phyloP scores from a whole-genome alignment of 1,139 yeast species.

The Saccharomycopsis hybrid region DNA sequence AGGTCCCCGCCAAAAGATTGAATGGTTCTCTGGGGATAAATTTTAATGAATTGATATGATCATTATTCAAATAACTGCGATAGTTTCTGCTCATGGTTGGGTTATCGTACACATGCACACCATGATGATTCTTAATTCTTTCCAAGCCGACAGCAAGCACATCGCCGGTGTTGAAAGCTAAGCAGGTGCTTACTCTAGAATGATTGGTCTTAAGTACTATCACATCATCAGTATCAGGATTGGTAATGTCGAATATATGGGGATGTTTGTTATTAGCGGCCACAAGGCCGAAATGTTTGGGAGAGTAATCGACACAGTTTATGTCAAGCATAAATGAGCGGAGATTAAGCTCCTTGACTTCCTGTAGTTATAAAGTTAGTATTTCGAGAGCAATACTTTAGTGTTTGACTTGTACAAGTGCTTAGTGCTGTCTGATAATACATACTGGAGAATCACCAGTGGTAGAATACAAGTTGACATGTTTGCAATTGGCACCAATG shows the following conservation, averaged over 20 bases:
- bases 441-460: background rate
- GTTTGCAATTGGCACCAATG: conserved; percentile 15
- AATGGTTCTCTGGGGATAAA: conserved; percentile 3
- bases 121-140: conserved; percentile 13
- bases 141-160: conserved; percentile 17
- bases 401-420: no score
- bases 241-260: conserved; percentile 9
- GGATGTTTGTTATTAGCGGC: conserved; percentile 14
- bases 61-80: conserved; percentile 11
- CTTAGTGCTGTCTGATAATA: no score
- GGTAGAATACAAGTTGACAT: conserved; percentile 7
- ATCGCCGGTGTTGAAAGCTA: conserved; percentile 4
- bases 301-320: conserved; percentile 11
- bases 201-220: conserved; percentile 2
- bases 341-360: conserved; percentile 7
- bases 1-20: conserved; percentile 12
- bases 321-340: conserved; percentile 11
- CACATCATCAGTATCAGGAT: conserved; percentile 11
- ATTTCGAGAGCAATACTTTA: background rate
- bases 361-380: background rate
- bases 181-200: conserved; percentile 5
- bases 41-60: conserved; percentile 12
- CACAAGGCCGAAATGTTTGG: conserved; percentile 7
- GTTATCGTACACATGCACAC: conserved; percentile 13
- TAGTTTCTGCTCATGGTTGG: conserved; percentile 5